Evolutionary conservation across 2,329 filamentous ascomycete genomes (phyloP).

Genomic region (Furcasterigmium furcatum): DNA sequence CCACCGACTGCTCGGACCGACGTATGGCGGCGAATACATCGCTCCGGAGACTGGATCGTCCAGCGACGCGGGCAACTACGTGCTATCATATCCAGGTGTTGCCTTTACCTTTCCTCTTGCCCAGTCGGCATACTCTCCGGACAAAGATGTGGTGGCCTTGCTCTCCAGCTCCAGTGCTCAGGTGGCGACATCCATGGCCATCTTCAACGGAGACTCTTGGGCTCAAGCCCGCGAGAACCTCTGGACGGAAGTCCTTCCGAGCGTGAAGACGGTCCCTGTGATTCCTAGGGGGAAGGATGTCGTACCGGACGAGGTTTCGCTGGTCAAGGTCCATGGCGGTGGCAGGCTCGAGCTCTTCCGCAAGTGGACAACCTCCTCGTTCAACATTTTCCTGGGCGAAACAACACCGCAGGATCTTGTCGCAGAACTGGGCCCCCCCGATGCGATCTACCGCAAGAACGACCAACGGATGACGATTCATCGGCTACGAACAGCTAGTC

Average conservation of each 20-base stretch:
- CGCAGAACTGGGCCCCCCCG: constrained; percentile 85
- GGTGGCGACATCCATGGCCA: constrained; percentile 79
- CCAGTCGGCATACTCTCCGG: constrained; percentile 68
- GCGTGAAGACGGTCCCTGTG: constrained; percentile 68
- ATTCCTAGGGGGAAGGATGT: constrained; percentile 71
- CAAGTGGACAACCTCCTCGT: constrained; percentile 61
- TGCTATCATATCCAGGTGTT: constrained; percentile 90
- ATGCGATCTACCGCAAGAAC: constrained; percentile 89
- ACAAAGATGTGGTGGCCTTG: constrained; percentile 80
- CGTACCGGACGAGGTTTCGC: constrained; percentile 84
- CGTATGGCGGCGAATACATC: constrained; percentile 90
- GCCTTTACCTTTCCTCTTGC: constrained; percentile 87
- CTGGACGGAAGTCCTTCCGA: constrained; percentile 72
- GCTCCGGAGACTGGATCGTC: constrained; percentile 52
- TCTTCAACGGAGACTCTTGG: constrained; percentile 92
- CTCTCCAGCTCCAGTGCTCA: constrained; percentile 69
- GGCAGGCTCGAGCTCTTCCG: constrained; percentile 77
- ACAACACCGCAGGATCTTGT: constrained; percentile 91
- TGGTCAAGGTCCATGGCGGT: constrained; percentile 73
- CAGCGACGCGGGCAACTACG: constrained; percentile 68
- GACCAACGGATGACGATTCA: constrained; percentile 89
- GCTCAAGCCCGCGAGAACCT: constrained; percentile 73
- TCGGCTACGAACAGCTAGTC: constrained; percentile 54
- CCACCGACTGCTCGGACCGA: constrained; percentile 87
- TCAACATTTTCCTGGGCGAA: constrained; percentile 75